phyloP scores from a whole-genome alignment of 177 flowering plant genomes.

The Tripterygium wilfordii region DNA sequence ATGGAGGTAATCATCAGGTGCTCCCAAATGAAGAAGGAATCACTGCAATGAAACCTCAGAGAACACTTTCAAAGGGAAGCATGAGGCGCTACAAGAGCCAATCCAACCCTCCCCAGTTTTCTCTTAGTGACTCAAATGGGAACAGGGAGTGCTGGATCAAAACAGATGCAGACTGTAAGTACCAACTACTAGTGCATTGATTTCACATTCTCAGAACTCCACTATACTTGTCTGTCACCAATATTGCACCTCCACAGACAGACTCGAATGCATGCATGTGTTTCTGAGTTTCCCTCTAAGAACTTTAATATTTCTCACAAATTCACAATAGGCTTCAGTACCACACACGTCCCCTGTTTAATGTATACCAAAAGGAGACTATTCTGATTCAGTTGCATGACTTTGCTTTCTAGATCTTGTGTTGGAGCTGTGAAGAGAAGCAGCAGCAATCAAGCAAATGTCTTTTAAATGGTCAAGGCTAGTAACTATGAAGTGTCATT shows the following conservation, averaged over 20 bases:
- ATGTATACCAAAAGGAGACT: no score
- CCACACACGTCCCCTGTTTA: no score
- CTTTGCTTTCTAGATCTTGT: slow-evolving; percentile 58
- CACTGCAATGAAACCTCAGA: slow-evolving; percentile 29
- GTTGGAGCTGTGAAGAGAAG: slow-evolving; percentile 61
- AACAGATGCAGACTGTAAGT: slow-evolving; percentile 95
- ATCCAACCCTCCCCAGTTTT: slow-evolving; percentile 29
- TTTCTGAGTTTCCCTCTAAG: no score
- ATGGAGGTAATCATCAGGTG: slow-evolving; percentile 23
- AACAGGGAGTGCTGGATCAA: slow-evolving; percentile 83
- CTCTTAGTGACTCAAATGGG: slow-evolving; percentile 41
- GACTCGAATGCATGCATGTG: no score
- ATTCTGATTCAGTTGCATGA: background rate
- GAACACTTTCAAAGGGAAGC: slow-evolving; percentile 24
- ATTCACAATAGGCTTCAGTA: no score
- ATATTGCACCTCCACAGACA: no score
- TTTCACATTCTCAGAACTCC: background rate
- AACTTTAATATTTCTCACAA: no score
- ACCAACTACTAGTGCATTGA: background rate
- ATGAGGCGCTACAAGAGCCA: slow-evolving; percentile 33
- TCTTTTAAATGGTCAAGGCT: no score
- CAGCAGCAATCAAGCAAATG: slow-evolving; percentile 8
- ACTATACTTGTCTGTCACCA: no score
- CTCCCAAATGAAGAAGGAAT: slow-evolving; percentile 41
- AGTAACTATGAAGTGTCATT: background rate